Percentiles rank a stretch among this genome's conserved stretches.
Conservation (phyloP, 2,329 filamentous ascomycete genomes). For the Plectosphaerella cucumerina region DNA sequence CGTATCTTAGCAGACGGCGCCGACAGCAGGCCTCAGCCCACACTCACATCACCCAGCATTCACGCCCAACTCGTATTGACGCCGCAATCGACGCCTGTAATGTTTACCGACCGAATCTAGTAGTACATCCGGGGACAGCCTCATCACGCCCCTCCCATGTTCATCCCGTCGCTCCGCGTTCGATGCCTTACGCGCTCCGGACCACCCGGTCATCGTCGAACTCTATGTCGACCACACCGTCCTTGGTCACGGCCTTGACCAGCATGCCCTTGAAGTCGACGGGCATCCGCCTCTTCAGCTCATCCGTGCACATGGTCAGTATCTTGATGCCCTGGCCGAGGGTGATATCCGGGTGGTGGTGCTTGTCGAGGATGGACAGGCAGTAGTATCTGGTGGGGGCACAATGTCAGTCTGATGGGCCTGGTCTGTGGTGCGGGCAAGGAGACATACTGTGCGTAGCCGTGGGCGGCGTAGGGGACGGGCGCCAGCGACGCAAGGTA, state of each 20-base stretch:
- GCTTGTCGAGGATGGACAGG: conserved; percentile 94
- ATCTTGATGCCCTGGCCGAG: conserved; percentile 89
- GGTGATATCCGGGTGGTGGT: conserved; percentile 91
- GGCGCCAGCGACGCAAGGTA: conserved; percentile 87
- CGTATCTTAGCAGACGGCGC: too few species aligned
- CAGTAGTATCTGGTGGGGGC: conserved; percentile 76
- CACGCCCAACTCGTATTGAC: not conserved
- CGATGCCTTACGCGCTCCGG: conserved; percentile 44
- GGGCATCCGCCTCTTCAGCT: conserved; percentile 92
- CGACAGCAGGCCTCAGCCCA: too few species aligned
- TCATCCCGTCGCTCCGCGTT: not conserved
- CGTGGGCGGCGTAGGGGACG: conserved; percentile 93
- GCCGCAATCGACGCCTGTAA: conserved; percentile 8
- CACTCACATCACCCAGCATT: too few species aligned
- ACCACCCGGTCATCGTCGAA: conserved; percentile 79
- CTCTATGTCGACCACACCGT: conserved; percentile 80
- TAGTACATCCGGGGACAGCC: conserved; percentile 9
- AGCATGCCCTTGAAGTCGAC: conserved; percentile 98
- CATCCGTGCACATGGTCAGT: conserved; percentile 90
- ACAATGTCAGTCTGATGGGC: not conserved
- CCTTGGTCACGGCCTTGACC: conserved; percentile 93
- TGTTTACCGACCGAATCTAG: conserved; percentile 14
- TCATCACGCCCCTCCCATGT: not conserved
- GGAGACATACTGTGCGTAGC: conserved; percentile 84
- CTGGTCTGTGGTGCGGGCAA: not conserved